phyloP scores from a whole-genome alignment of 352 stramenopile species.

The Halophytophthora polymorphica region DNA sequence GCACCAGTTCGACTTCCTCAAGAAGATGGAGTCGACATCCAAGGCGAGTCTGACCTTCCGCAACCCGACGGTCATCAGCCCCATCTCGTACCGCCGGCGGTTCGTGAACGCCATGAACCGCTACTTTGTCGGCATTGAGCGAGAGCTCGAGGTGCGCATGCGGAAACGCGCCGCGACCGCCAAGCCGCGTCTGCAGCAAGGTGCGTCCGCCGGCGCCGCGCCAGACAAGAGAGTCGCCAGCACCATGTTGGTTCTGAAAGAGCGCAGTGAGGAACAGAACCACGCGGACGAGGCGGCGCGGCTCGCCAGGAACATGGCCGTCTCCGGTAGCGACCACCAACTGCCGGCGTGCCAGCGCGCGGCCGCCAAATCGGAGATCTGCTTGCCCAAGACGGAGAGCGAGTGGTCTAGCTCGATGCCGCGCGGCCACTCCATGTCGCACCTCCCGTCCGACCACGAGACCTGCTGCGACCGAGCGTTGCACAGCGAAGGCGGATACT shows the following conservation, averaged over 20 bases:
- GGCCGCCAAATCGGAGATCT: conserved; percentile 24
- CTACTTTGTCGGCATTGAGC: conserved; percentile 80
- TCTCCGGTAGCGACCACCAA: conserved; percentile 18
- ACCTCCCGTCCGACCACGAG: conserved; percentile 27
- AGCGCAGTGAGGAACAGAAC: conserved; percentile 14
- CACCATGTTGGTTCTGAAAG: conserved; percentile 1
- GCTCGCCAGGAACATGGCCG: conserved; percentile 30
- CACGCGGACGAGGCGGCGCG: conserved; percentile 29
- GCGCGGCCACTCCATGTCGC: conserved; percentile 47
- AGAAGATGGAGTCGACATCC: conserved; percentile 88
- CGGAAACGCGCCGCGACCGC: conserved; percentile 40
- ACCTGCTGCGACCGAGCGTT: conserved; percentile 20
- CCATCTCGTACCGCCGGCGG: conserved; percentile 69
- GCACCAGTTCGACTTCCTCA: conserved; percentile 87
- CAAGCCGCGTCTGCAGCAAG: conserved; percentile 13
- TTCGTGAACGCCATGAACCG: conserved; percentile 84
- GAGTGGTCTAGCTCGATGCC: conserved; percentile 39
- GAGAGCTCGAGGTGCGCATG: conserved; percentile 69
- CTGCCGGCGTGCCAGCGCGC: conserved; percentile 1
- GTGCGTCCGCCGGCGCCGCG: background rate
- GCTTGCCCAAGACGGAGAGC: conserved; percentile 26
- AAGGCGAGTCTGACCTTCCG: conserved; percentile 83
- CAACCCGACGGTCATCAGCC: conserved; percentile 82
- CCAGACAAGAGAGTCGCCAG: conserved; percentile 4
- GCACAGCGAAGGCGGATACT: conserved; percentile 45